Evolutionary conservation across 768 basidiomycete species (phyloP), one percentile per base, ranked within the genome.

Genomic region (Agrocybe pediades): DNA sequence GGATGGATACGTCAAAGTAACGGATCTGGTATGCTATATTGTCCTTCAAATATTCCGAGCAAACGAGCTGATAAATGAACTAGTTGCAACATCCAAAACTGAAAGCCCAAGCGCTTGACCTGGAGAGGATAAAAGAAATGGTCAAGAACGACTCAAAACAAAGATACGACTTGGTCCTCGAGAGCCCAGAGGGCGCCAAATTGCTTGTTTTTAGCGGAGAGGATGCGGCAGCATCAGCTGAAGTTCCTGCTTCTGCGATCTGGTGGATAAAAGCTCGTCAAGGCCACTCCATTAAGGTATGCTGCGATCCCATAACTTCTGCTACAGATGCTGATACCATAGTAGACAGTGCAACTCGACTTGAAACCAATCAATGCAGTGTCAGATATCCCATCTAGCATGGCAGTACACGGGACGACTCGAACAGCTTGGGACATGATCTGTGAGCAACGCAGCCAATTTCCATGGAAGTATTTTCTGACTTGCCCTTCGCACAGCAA

Each of bases 191-290:
- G 9, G 62, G 64, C 13, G 53, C 50, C 13, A 62, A 59, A 25
- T 27, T 64, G 41, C 46, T 46, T 42, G 33, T 46, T 2, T 41
- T 46, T 33, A 33, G 46, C 46, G 25, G 27, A 2, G 44, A 19
- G 19, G 24, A 39, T 15, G 36, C 51, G 8, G 30, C 49, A 2
- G 19, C 49, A 23, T 41, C 51, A 23, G 44, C 42, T 42, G 51
- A 55, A 4, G 11, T 36, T 4, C 33, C 33, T n/a, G 33, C n/a
- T 4, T 36, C 33, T 9, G 72, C 77, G 8, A 66, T 76, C n/a
- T 90, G 90, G 90, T 91, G 87, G 87, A 92, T 95, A 59, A 80
- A 88, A 29, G 94, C 94, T 7, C 93, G 91, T 61, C 94, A 95
- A 68, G 94, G 94, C 0, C 94, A 95, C 71, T 89, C 92, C 0